Evolutionary conservation across 192 early-diverging fungal genomes (phyloP).

Genomic region (Linnemannia schmuckeri): DNA sequence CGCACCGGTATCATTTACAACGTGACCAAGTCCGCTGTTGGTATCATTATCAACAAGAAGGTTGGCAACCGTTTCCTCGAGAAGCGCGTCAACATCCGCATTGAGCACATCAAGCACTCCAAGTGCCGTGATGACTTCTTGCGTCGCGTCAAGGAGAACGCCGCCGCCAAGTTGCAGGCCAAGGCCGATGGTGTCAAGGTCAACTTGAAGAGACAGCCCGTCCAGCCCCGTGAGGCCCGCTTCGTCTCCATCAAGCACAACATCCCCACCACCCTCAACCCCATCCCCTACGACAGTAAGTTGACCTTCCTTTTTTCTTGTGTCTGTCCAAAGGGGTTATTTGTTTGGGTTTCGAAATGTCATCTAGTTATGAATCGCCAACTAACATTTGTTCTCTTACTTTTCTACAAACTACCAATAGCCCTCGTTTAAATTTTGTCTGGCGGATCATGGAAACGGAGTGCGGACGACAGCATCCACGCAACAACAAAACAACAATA

Average conservation of each 20-base stretch:
- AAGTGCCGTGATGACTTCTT: constrained; percentile 99
- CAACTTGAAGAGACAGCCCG: constrained; percentile 93
- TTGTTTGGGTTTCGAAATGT: neutral
- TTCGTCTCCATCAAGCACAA: constrained; percentile 91
- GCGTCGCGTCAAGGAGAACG: constrained; percentile 97
- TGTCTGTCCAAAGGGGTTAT: too few species aligned
- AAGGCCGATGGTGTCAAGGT: constrained; percentile 81
- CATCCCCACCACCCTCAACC: constrained; percentile 91
- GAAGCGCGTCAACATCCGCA: constrained; percentile 98
- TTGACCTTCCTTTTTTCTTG: neutral
- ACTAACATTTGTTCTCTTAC: neutral
- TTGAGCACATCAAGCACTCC: constrained; percentile 99
- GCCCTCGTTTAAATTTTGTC: too few species aligned
- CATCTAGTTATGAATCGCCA: too few species aligned
- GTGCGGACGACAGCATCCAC: too few species aligned
- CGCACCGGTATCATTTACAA: constrained; percentile 99
- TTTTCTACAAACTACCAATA: too few species aligned
- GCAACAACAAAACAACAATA: too few species aligned
- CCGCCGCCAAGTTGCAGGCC: constrained; percentile 85
- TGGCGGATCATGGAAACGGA: too few species aligned
- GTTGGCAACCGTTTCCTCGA: constrained; percentile 98
- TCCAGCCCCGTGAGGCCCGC: constrained; percentile 87
- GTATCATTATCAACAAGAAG: constrained; percentile 98
- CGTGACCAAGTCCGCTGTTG: constrained; percentile 99
- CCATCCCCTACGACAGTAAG: constrained; percentile 92